Evolutionary conservation across 495 filamentous ascomycete genomes (phyloP).

Genomic region (Cenococcum geophilum): DNA sequence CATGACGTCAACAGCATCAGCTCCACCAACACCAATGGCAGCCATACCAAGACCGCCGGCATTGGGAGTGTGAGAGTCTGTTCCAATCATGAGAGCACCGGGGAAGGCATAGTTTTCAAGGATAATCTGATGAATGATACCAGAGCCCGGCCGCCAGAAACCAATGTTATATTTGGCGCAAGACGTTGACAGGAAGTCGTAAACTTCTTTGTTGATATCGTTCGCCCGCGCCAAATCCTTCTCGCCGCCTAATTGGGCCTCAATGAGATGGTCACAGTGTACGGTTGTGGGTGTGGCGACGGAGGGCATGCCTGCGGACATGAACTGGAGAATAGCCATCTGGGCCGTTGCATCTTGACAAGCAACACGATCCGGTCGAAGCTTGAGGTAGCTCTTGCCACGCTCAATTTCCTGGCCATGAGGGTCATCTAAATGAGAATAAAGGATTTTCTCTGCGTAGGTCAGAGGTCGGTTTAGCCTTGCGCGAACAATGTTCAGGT

Average conservation of each 20-base stretch:
- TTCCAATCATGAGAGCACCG: conserved; percentile 95
- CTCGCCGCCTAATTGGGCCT: conserved; percentile 87
- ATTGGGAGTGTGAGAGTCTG: conserved; percentile 98
- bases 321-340: conserved; percentile 99
- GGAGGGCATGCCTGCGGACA: conserved; percentile 92
- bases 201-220: conserved; percentile 98
- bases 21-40: conserved; percentile 97
- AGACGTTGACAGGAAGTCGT: conserved; percentile 90
- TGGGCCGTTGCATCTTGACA: conserved; percentile 99
- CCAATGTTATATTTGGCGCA: conserved; percentile 99
- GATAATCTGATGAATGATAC: conserved; percentile 99
- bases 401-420: conserved; percentile 94
- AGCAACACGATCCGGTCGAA: conserved; percentile 95
- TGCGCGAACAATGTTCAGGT: conserved; percentile 79
- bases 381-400: conserved; percentile 88
- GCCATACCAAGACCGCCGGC: conserved; percentile 94
- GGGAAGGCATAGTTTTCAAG: conserved; percentile 99
- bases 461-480: conserved; percentile 89
- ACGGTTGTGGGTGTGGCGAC: conserved; percentile 95
- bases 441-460: conserved; percentile 96
- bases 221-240: conserved; percentile 92
- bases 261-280: conserved; percentile 99
- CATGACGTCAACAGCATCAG: conserved; percentile 98
- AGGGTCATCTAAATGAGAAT: conserved; percentile 97
- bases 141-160: conserved; percentile 98